Percentiles rank a stretch among this genome's conserved stretches.
Evolutionary conservation across 164 flowering plant species (phyloP).

Genomic region (Magnolia officinalis): DNA sequence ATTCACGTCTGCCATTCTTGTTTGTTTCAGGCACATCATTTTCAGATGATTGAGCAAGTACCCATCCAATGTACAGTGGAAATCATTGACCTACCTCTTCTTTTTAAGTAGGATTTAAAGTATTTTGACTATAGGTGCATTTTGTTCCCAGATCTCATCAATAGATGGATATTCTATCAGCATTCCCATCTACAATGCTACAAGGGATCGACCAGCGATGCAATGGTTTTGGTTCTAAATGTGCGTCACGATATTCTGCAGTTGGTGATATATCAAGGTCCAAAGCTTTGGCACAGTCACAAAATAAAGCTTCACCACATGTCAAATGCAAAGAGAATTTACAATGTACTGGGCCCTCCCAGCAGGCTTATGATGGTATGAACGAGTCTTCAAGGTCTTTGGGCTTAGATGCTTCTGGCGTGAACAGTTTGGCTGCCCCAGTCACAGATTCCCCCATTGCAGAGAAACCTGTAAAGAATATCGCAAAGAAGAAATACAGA

Average conservation of each 20-base stretch:
- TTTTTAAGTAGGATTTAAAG: not conserved
- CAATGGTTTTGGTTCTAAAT: constrained; percentile 10
- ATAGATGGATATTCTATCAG: not conserved
- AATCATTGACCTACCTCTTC: not conserved
- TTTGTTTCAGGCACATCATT: not conserved
- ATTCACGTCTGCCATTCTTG: constrained; percentile 3
- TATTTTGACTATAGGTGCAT: not conserved
- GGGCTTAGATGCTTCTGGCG: constrained; percentile 19
- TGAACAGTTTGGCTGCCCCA: constrained; percentile 15
- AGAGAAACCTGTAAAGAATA: constrained; percentile 23
- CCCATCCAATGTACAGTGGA: not conserved
- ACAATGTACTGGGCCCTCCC: not conserved
- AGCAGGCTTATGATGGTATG: constrained; percentile 9
- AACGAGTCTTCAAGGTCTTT: constrained; percentile 16
- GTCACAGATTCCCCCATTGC: constrained; percentile 14
- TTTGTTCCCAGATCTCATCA: not conserved
- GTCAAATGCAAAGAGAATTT: not conserved
- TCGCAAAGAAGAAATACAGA: constrained; percentile 26
- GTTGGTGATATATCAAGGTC: constrained; percentile 10
- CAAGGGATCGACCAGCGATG: constrained; percentile 7
- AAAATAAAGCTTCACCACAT: constrained; percentile 5
- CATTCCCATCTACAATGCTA: constrained; percentile 1
- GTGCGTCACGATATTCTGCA: constrained; percentile 11
- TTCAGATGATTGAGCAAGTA: not conserved
- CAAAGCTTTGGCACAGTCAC: constrained; percentile 5